These are phyloP conservation scores for Aspergillus fumigatus DNA, from an alignment of 2,329 filamentous ascomycete genomes.

Conservation along the genomic window DNA sequence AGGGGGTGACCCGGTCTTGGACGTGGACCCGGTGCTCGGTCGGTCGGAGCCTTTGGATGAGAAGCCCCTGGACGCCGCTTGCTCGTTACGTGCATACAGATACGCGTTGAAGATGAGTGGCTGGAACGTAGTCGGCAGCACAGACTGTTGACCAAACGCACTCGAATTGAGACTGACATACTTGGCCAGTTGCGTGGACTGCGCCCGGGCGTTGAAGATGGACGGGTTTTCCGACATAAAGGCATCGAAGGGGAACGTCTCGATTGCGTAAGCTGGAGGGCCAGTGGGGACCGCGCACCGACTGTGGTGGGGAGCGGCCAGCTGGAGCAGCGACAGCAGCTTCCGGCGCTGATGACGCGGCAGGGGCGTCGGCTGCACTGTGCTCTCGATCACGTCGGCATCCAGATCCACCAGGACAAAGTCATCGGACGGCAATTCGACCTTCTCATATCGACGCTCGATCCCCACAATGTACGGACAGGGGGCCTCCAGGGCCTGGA, in stretches of 20 bases:
- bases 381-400: slow-evolving; percentile 82
- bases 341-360: slow-evolving; percentile 89
- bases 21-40: slow-evolving; percentile 66
- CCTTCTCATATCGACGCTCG: slow-evolving; percentile 70
- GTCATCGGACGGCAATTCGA: slow-evolving; percentile 78
- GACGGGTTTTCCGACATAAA: slow-evolving; percentile 83
- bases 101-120: slow-evolving; percentile 89
- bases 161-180: slow-evolving; percentile 87
- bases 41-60: slow-evolving; percentile 53
- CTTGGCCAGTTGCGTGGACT: slow-evolving; percentile 70
- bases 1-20: slow-evolving; percentile 50
- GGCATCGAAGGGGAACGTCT: slow-evolving; percentile 84
- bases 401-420: slow-evolving; percentile 94
- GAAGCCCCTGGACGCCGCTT: slow-evolving; percentile 43
- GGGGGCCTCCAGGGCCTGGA: slow-evolving; percentile 88
- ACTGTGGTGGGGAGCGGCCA: slow-evolving; percentile 84
- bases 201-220: slow-evolving; percentile 69
- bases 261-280: slow-evolving; percentile 85
- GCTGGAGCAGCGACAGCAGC: slow-evolving; percentile 78
- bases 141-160: slow-evolving; percentile 67
- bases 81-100: slow-evolving; percentile 66
- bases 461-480: slow-evolving; percentile 97
- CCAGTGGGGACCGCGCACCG: slow-evolving; percentile 82
- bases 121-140: slow-evolving; percentile 47
- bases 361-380: slow-evolving; percentile 68